Evolutionary conservation across 192 early-diverging fungal species (phyloP), one percentile per base, ranked within the genome.

Genomic region (Chytriomyces sp.): DNA sequence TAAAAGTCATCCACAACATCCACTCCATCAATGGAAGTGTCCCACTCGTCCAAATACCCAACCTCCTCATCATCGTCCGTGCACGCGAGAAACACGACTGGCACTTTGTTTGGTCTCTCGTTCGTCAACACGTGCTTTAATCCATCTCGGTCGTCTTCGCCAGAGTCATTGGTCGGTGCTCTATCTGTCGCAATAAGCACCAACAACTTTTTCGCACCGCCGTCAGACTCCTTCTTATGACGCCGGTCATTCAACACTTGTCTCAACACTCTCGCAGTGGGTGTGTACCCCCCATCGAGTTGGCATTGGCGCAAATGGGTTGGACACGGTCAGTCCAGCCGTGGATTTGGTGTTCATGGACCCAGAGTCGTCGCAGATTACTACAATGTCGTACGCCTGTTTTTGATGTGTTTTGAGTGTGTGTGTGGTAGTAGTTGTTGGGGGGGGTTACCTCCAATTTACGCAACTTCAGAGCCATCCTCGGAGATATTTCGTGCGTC

Each of bases 281-380:
- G 69, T 28, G 69, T 70, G 26, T 70, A 70, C 11, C 69, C 69
- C 75, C 75, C 75, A 76, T 7, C 75, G 75, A 26, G 75, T 77
- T 7, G 3, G 13, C 16, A 24, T n/a, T 72, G 69, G 28, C 2
- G 75, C 67, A 53, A 73, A 77, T 46, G 75, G 66, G 48, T 77
- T 50, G n/a, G 35, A 20, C 43, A 35, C 35, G 35, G 2, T 35
- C 35, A 35, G 35, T 35, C 66, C 43, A 7, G 16, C 43, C 5
- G 72, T 66, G 23, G 61, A 5, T 8, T 18, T 16, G 0, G 63
- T 73, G 18, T 44, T 73, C 75, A 70, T 77, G 35, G 75, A 77
- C 7, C 75, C 75, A 45, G 63, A 50, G 44, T 77, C 75, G 75
- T 77, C 75, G 8, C 48, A 68, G 13, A 77, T 77, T 8, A 77